These are phyloP conservation scores for Eucalyptus leucophloia DNA, from an alignment of 345 rosid genomes.

Conservation along the genomic window DNA sequence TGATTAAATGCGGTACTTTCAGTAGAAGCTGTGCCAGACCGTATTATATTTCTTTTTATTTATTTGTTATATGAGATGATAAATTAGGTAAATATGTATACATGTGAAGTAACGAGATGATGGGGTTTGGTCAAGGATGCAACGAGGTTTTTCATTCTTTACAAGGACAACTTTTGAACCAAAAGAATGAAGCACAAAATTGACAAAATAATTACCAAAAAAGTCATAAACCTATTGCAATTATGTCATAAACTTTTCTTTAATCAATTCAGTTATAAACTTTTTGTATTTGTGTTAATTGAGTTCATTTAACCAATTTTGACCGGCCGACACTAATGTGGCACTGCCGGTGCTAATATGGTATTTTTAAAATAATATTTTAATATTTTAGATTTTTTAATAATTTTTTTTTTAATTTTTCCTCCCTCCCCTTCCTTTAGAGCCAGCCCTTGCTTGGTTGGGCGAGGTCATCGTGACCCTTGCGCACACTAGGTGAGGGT, in stretches of 20 bases:
- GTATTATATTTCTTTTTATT: background rate
- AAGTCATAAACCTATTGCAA: accelerated
- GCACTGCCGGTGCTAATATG: accelerated
- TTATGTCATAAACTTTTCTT: accelerated
- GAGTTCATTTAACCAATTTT: no score
- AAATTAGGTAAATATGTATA: background rate
- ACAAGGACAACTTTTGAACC: background rate
- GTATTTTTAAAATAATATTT: no score
- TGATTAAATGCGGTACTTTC: background rate
- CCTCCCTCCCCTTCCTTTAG: no score
- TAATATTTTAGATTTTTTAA: no score
- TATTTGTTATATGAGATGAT: background rate
- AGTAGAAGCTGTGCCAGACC: background rate
- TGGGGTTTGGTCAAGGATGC: background rate
- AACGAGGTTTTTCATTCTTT: background rate
- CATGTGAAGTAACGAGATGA: background rate
- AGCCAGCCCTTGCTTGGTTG: accelerated
- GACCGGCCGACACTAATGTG: accelerated
- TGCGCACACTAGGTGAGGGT: accelerated
- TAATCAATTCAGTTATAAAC: accelerated
- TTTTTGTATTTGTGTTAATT: accelerated
- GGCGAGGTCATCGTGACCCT: accelerated
- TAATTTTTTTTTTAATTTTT: no score
- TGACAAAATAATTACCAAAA: accelerated
- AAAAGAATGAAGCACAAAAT: background rate